Base-by-base conservation (phyloP, 2,329 filamentous ascomycete genomes). In the Amauroascus niger region DNA sequence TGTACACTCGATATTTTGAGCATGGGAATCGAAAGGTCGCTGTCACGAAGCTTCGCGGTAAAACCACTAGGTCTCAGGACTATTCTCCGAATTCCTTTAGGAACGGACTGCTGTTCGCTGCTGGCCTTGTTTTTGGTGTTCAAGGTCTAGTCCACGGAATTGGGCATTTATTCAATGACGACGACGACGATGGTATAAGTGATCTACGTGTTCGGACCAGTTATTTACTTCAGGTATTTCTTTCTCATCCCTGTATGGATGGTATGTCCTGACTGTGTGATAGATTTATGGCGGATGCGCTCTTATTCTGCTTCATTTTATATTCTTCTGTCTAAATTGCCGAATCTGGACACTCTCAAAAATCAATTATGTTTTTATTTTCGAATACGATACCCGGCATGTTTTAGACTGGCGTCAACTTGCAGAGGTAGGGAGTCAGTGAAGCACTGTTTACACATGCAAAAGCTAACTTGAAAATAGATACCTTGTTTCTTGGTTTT, bases 311-410 rank as follows among this genome's bases (percentile, higher is more conserved):
- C 77, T 88, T 43, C 75, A 97, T 18, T 84, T 94, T 63, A 73
- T 85, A 8, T 72, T 94, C n/a, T 97, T 97, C 65, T 88, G 86
- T 63, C 64, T 95, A 33, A 84, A 89, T 63, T 95, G 90, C 67
- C 82, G 83, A 53, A 71, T 95, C 14, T 98, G 91, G 88, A 81
- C 82, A 5, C 75, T 74, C 49, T 83, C 84, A 66, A 94, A 91
- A 69, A 87, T 98, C 70, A 98, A 98, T 67, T 97, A 97, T 67
- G 81, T 85, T 52, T 96, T 96, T 68, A 88, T 97, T 61, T 98
- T 98, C 65, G 93, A 98, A 71, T 93, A 95, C 65, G 90, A 97
- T 73, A 83, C 84, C 52, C 79, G 91, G 55, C 83, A 93, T 67
- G 81, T 84, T 59, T 74, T 97, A 26, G 88, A 97, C 68, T 98